Evolutionary conservation across 129 eudicot genomes (phyloP).

Genomic region (Centrapalus pauciflorus): DNA sequence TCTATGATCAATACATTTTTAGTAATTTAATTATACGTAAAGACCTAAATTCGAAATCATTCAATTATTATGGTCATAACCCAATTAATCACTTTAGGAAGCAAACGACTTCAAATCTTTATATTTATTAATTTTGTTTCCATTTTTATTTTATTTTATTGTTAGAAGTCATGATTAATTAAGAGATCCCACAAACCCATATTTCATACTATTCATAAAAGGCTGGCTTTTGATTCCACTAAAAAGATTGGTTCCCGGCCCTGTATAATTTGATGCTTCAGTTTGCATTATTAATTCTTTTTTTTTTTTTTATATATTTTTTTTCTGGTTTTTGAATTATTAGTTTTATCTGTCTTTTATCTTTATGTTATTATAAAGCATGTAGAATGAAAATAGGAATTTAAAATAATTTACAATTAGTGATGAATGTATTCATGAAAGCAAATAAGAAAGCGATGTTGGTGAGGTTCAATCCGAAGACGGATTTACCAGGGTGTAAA

Average conservation of each 20-base stretch:
- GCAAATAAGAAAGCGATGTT: slow-evolving; percentile 66
- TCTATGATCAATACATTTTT: not conserved
- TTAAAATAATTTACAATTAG: not conserved
- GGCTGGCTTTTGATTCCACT: slow-evolving; percentile 12
- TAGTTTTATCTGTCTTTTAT: not conserved
- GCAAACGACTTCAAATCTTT: not conserved
- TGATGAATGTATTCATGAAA: slow-evolving; percentile 19
- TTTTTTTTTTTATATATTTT: not conserved
- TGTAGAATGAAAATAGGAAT: not conserved
- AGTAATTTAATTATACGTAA: not conserved
- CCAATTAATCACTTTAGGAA: not conserved
- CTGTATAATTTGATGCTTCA: slow-evolving; percentile 1
- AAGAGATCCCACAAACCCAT: slow-evolving; percentile 32
- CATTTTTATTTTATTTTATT: not conserved
- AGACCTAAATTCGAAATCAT: not conserved
- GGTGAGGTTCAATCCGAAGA: slow-evolving; percentile 99
- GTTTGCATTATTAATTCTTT: not conserved
- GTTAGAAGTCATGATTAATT: slow-evolving; percentile 20
- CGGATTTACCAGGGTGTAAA: slow-evolving; percentile 75
- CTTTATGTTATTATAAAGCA: not conserved
- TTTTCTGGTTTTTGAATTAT: not conserved
- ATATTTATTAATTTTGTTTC: not conserved
- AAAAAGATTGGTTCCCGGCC: slow-evolving; percentile 20
- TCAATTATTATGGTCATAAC: not conserved
- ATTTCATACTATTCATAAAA: slow-evolving; percentile 18